Conservation (phyloP, 352 stramenopile species). For the Phytophthora pseudosyringae region DNA sequence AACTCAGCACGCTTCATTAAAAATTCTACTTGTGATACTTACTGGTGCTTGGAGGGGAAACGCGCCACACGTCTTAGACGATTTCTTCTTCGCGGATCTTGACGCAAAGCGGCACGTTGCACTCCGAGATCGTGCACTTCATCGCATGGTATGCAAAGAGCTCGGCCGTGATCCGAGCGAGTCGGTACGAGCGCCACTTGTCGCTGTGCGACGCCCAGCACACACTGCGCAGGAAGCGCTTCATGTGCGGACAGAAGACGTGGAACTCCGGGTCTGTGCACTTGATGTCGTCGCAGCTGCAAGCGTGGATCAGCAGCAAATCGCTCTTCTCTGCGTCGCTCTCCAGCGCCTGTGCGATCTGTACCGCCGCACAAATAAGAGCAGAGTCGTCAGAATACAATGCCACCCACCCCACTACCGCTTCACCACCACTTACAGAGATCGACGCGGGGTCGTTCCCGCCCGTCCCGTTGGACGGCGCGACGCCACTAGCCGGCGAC, state of each 20-base stretch:
- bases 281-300: conserved; percentile 54
- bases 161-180: conserved; percentile 54
- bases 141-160: conserved; percentile 66
- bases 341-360: conserved; percentile 56
- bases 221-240: conserved; percentile 68
- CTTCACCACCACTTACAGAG: conserved; percentile 6
- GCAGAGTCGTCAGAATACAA: background rate
- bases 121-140: conserved; percentile 42
- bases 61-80: conserved; percentile 33
- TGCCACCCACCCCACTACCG: background rate
- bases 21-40: conserved; percentile 18
- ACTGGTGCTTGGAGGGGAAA: conserved; percentile 1
- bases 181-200: conserved; percentile 53
- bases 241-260: conserved; percentile 65
- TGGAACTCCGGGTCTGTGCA: conserved; percentile 48
- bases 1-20: conserved; percentile 14
- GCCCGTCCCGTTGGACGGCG: background rate
- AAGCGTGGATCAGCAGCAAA: conserved; percentile 62
- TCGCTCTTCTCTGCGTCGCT: conserved; percentile 54
- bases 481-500: background rate
- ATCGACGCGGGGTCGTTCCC: conserved; percentile 29
- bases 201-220: conserved; percentile 73
- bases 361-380: background rate
- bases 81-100: conserved; percentile 54
- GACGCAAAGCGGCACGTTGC: conserved; percentile 52